Percentiles rank a stretch among this genome's conserved stretches.
These are phyloP conservation scores for Penicillium robsamsonii DNA, from an alignment of 495 filamentous ascomycete species.

Conservation along the genomic window DNA sequence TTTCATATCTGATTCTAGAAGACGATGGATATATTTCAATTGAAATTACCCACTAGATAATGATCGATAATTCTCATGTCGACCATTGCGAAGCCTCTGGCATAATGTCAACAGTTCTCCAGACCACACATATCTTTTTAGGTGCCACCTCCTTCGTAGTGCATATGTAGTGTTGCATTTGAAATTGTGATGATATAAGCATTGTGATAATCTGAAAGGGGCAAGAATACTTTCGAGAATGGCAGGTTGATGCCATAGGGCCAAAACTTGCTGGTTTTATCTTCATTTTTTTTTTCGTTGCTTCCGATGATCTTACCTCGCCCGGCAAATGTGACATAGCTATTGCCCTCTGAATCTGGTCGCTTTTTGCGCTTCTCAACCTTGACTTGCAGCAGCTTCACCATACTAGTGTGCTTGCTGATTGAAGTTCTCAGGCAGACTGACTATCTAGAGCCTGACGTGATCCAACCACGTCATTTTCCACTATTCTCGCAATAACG, in stretches of 20 bases:
- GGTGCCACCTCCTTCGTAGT: not conserved
- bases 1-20: not conserved
- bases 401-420: conserved; percentile 58
- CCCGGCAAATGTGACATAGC: conserved; percentile 65
- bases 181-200: not conserved
- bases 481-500: not conserved
- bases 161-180: not conserved
- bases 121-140: not conserved
- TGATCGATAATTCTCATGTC: not conserved
- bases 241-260: conserved; percentile 46
- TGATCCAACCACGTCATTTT: not conserved
- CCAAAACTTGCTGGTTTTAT: conserved; percentile 64
- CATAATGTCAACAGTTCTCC: not conserved
- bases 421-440: too few species aligned
- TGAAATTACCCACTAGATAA: not conserved
- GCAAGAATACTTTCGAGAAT: too few species aligned
- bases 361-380: conserved; percentile 79
- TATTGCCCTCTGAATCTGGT: conserved; percentile 74
- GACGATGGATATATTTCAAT: not conserved
- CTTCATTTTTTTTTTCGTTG: conserved; percentile 37
- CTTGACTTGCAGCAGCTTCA: conserved; percentile 76
- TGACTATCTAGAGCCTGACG: too few species aligned
- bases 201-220: too few species aligned
- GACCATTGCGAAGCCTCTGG: not conserved
- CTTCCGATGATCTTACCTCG: conserved; percentile 80